These are phyloP conservation scores for Alternaria sp. DNA, from an alignment of 2,329 filamentous ascomycete genomes.

Conservation along the genomic window DNA sequence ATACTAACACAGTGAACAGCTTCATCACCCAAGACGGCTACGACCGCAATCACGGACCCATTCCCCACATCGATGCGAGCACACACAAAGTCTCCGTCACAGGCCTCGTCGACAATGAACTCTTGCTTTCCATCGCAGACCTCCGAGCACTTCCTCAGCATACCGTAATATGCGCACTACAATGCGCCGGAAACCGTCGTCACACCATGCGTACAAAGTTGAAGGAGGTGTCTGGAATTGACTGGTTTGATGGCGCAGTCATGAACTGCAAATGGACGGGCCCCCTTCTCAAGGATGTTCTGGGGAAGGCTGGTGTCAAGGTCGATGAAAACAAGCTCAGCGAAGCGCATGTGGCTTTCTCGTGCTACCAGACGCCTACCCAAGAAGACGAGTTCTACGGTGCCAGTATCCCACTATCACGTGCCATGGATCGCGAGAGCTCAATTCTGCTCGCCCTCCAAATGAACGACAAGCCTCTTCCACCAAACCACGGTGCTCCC, in stretches of 20 bases:
- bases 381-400: conserved; percentile 67
- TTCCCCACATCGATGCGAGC: conserved; percentile 55
- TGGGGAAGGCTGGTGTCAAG: conserved; percentile 54
- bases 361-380: conserved; percentile 58
- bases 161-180: conserved; percentile 62
- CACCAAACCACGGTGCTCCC: conserved; percentile 59
- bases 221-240: conserved; percentile 65
- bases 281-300: conserved; percentile 60
- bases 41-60: conserved; percentile 63
- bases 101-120: conserved; percentile 54
- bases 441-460: conserved; percentile 40
- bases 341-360: conserved; percentile 61
- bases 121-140: conserved; percentile 56
- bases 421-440: conserved; percentile 23
- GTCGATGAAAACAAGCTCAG: conserved; percentile 36
- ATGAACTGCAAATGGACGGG: conserved; percentile 65
- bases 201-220: conserved; percentile 66
- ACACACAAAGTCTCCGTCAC: conserved; percentile 56
- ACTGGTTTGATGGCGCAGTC: conserved; percentile 66
- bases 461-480: conserved; percentile 59
- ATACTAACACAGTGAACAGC: conserved; percentile 23
- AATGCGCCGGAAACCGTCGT: conserved; percentile 66
- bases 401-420: conserved; percentile 55
- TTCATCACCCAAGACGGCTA: conserved; percentile 61
- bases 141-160: conserved; percentile 60